Base-by-base conservation (phyloP, 73 alveolate species). In the Vitrella brassicaformis region DNA sequence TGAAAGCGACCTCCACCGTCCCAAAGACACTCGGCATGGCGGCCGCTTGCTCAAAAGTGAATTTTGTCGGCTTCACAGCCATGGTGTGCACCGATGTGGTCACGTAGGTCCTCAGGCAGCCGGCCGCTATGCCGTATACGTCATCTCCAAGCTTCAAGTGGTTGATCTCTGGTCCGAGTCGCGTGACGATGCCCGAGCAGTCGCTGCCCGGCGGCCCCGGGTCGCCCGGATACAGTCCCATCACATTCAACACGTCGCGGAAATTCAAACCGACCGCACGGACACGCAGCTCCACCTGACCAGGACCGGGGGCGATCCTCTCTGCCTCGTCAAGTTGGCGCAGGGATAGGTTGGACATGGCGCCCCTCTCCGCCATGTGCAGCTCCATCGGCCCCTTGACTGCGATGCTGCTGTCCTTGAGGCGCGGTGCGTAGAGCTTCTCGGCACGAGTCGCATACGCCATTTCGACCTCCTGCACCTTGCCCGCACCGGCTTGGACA, bases 181-280 rank as follows among this genome's bases (percentile, higher is more conserved):
- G 76, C 64, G 46, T 31, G 26, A 74, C 81, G 39, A 71, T 65
- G 46, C 72, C 81, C 10, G 72, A 65, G 73, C 81, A 74, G 73
- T 74, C 81, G 28, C 72, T 73, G 25, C 81, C 81, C 14, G 81
- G 81, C 0, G 81, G 69, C 1, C 69, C 81, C 19, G 81, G 81
- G 47, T 74, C 81, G 10, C 81, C 81, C 19, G 81, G 81, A 47
- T 74, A 74, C 27, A 74, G 68, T 0, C 73, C 81, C 81, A 74
- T 74, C 68, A 31, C 81, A 27, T 74, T 74, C 47, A 74, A 47
- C 68, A 74, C 81, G 28, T 74, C 81, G 26, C 81, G 47, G 68
- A 74, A 74, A 71, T 74, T 74, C 73, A 74, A 68, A 25, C 81
- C 81, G 67, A 74, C 81, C 19, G 81, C 81, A 25, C 81, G 73